phyloP scores from a whole-genome alignment of 2,329 filamentous ascomycete species.

The Colletotrichum endophyticum region DNA sequence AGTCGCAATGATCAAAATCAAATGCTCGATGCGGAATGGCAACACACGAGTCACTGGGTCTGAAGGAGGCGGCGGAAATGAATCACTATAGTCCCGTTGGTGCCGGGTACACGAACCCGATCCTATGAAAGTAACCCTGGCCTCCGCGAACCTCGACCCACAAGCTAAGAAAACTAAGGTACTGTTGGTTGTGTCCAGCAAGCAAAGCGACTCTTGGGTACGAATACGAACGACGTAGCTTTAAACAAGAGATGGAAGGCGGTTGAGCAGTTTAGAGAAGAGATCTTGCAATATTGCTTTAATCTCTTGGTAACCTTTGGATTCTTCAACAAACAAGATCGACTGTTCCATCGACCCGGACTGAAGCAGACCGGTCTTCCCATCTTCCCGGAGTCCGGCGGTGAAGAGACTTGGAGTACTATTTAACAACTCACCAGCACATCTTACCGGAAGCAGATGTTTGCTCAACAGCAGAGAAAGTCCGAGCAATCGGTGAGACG shows the following conservation, averaged over 20 bases:
- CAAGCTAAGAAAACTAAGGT: not conserved
- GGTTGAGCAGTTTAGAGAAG: not conserved
- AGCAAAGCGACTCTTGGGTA: not conserved
- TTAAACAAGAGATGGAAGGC: not conserved
- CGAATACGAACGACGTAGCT: not conserved
- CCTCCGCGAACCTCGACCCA: not conserved
- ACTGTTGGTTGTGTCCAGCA: not conserved
- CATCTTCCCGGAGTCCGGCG: not conserved
- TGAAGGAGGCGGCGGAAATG: not conserved
- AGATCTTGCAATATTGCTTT: not conserved
- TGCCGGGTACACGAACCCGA: not conserved
- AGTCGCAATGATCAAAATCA: not conserved
- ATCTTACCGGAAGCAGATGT: not conserved
- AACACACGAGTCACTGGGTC: not conserved
- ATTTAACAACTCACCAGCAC: not conserved
- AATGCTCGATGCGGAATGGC: not conserved
- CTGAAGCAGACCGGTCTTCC: not conserved
- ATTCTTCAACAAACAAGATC: not conserved
- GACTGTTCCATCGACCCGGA: not conserved
- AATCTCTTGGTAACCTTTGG: not conserved
- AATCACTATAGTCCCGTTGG: not conserved
- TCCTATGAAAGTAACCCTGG: not conserved
- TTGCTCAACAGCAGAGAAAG: not conserved
- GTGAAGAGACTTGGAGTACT: not conserved
- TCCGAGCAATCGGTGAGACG: not conserved